Conservation (phyloP, 768 basidiomycete species). For the Cantharellus cinnabarinus region DNA sequence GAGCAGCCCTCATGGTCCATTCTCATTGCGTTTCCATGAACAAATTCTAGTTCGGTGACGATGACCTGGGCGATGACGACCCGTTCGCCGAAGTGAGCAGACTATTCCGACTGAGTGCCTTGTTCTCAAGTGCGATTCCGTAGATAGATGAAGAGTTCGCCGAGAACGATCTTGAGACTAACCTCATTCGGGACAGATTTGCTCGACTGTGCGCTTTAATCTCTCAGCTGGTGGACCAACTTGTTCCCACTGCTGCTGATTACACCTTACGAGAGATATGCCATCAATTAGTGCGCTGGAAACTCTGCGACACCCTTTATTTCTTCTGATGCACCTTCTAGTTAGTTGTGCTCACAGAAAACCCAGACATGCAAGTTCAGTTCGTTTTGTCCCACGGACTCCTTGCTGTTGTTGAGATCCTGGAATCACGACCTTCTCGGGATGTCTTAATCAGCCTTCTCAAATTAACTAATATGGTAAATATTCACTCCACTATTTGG, state of each 20-base stretch:
- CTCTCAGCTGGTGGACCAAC: slow-evolving; percentile 68
- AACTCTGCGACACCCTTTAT: neutral
- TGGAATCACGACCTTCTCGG: slow-evolving; percentile 70
- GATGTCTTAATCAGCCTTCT: slow-evolving; percentile 73
- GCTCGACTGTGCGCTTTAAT: slow-evolving; percentile 69
- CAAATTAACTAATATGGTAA: slow-evolving; percentile 74
- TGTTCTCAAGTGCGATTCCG: slow-evolving; percentile 1
- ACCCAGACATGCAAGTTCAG: slow-evolving; percentile 71
- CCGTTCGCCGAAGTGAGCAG: slow-evolving; percentile 77
- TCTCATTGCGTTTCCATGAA: neutral
- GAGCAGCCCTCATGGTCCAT: slow-evolving; percentile 9
- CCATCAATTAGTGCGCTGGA: slow-evolving; percentile 53
- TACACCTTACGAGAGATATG: slow-evolving; percentile 69
- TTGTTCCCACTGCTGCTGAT: slow-evolving; percentile 63
- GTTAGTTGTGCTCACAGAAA: slow-evolving; percentile 56
- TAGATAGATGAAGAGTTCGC: slow-evolving; percentile 86
- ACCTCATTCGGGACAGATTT: slow-evolving; percentile 81
- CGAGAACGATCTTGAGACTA: slow-evolving; percentile 80
- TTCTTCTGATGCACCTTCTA: slow-evolving; percentile 15
- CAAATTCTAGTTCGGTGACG: slow-evolving; percentile 43
- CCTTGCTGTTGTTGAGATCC: slow-evolving; percentile 81
- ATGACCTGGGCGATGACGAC: slow-evolving; percentile 77
- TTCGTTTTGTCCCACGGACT: slow-evolving; percentile 86
- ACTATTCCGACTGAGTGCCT: neutral
- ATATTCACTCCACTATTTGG: slow-evolving; percentile 10